Percentiles rank a stretch among this genome's conserved stretches.
Evolutionary conservation across 1,284 basidiomycete species (phyloP).

Genomic region (Irpex sp.): DNA sequence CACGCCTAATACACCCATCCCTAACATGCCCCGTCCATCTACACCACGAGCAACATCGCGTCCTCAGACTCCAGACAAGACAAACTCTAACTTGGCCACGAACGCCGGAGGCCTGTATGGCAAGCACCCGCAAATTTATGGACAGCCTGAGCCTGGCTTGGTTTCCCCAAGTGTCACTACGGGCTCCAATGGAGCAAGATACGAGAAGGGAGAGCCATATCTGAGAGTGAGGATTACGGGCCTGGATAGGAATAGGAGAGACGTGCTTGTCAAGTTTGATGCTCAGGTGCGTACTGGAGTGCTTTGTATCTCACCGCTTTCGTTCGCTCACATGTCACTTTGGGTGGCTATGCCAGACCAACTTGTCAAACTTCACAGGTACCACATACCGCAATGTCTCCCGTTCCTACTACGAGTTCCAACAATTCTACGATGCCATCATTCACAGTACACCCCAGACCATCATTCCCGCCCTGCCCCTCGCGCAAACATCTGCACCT

Average conservation of each 20-base stretch:
- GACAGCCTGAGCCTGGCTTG: slow-evolving; percentile 75
- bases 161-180: slow-evolving; percentile 68
- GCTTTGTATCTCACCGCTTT: neutral
- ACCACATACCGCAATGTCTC: slow-evolving; percentile 88
- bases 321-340: neutral
- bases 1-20: slow-evolving; percentile 34
- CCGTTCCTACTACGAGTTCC: slow-evolving; percentile 88
- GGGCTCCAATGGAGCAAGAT: slow-evolving; percentile 61
- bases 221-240: slow-evolving; percentile 85
- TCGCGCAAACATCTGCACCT: slow-evolving; percentile 89
- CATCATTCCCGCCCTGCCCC: slow-evolving; percentile 86
- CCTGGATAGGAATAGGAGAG: slow-evolving; percentile 89
- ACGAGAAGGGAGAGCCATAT: slow-evolving; percentile 76
- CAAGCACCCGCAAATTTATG: slow-evolving; percentile 78
- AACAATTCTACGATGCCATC: slow-evolving; percentile 86
- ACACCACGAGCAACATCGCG: slow-evolving; percentile 23
- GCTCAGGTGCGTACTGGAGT: slow-evolving; percentile 61
- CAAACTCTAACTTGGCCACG: neutral
- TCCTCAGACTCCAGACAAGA: slow-evolving; percentile 11
- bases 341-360: slow-evolving; percentile 57
- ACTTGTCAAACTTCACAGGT: slow-evolving; percentile 86
- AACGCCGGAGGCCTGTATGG: slow-evolving; percentile 57
- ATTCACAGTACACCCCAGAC: slow-evolving; percentile 85
- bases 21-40: slow-evolving; percentile 35
- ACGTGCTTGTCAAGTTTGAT: slow-evolving; percentile 89